A percentile compares a stretch with the other conserved stretches of the same genome.
phyloP scores from a whole-genome alignment of 2,329 filamentous ascomycete genomes.

The Penicillium sp. region DNA sequence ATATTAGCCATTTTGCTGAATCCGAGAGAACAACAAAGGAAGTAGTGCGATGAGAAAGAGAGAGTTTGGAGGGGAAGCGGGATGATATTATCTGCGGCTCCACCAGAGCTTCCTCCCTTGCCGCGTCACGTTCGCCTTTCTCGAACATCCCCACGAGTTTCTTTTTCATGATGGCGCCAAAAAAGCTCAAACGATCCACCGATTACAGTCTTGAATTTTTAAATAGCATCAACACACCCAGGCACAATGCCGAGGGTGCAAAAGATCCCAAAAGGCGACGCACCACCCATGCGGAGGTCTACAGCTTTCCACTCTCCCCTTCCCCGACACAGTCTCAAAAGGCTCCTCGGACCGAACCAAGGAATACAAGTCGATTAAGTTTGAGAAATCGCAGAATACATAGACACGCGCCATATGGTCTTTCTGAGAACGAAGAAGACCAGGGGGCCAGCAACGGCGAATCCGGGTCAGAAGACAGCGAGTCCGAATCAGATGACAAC shows the following conservation, averaged over 20 bases:
- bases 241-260: neutral
- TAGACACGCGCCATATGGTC: neutral
- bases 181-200: constrained; percentile 4
- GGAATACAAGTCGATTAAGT: neutral
- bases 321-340: neutral
- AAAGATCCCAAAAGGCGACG: constrained; percentile 1
- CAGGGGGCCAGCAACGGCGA: neutral
- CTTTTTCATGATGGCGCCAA: neutral
- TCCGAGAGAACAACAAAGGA: neutral
- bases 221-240: neutral
- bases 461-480: neutral
- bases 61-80: constrained; percentile 15
- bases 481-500: neutral
- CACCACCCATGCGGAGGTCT: constrained; percentile 4
- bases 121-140: neutral
- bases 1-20: constrained; percentile 22
- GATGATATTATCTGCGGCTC: constrained; percentile 6
- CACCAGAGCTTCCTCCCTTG: constrained; percentile 7
- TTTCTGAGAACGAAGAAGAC: neutral
- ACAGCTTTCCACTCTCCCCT: constrained; percentile 12
- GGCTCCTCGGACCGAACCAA: neutral
- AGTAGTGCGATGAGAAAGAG: neutral
- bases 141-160: constrained; percentile 2
- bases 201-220: constrained; percentile 10
- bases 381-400: neutral